Evolutionary conservation across 805 yeast genomes (phyloP).

Genomic region (Candida taoyuanica): DNA sequence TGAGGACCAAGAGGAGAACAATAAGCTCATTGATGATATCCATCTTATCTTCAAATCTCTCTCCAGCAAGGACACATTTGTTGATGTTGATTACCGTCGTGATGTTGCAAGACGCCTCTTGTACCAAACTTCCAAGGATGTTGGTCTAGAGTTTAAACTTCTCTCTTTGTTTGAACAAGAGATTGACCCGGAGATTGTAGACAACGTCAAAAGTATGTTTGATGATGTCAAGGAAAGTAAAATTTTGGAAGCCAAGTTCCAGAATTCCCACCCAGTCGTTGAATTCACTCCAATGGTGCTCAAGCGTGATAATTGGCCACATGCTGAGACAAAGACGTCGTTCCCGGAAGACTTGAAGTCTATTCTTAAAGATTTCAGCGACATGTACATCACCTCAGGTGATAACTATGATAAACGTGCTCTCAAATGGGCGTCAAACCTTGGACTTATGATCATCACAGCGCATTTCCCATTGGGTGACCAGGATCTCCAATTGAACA

Average conservation of each 20-base stretch:
- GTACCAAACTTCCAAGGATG: constrained; percentile 7
- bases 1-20: constrained; percentile 3
- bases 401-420: constrained; percentile 8
- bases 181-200: constrained; percentile 14
- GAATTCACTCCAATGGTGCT: constrained; percentile 22
- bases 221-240: constrained; percentile 15
- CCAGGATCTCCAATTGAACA: constrained; percentile 20
- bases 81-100: constrained; percentile 15
- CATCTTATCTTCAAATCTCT: constrained; percentile 20
- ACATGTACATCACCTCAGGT: constrained; percentile 11
- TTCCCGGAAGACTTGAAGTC: constrained; percentile 12
- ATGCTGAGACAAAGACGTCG: constrained; percentile 3
- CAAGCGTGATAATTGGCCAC: constrained; percentile 21
- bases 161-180: constrained; percentile 12
- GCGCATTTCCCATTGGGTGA: constrained; percentile 15
- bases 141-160: constrained; percentile 11
- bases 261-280: not conserved
- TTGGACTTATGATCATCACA: constrained; percentile 20
- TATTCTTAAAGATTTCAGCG: constrained; percentile 8
- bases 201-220: constrained; percentile 18
- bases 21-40: constrained; percentile 10
- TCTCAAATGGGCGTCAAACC: constrained; percentile 19
- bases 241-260: not conserved
- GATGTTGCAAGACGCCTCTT: constrained; percentile 23
- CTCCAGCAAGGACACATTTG: constrained; percentile 20